Conservation (phyloP, 768 basidiomycete genomes). For the Gelatoporia subvermispora region DNA sequence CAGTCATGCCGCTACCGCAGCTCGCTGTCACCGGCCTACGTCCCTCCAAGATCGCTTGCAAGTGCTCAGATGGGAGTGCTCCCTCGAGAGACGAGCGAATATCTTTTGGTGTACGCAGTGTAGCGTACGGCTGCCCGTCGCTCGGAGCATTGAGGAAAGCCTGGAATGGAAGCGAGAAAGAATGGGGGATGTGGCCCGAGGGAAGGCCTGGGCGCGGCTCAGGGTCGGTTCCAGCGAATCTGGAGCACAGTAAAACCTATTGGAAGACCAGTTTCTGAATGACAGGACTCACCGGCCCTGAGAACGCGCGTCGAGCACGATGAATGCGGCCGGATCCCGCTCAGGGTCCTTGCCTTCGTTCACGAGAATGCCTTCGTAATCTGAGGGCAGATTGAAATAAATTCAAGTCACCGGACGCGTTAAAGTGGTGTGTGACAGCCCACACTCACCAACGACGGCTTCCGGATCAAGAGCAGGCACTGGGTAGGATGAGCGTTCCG, state of each 20-base stretch:
- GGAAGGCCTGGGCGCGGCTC: conserved; percentile 87
- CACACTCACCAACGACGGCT: conserved; percentile 46
- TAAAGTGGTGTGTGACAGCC: not conserved
- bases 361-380: conserved; percentile 73
- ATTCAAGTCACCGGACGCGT: not conserved
- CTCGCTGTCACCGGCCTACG: conserved; percentile 60
- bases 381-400: conserved; percentile 32
- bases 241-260: conserved; percentile 25
- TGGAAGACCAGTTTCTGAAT: not conserved
- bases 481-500: conserved; percentile 38
- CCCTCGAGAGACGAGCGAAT: not conserved
- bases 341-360: conserved; percentile 54
- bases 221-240: conserved; percentile 75
- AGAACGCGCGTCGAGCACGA: conserved; percentile 87
- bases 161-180: conserved; percentile 81
- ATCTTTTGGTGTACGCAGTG: conserved; percentile 27
- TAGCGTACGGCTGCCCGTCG: conserved; percentile 11
- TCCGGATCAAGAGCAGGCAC: conserved; percentile 46
- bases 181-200: conserved; percentile 90
- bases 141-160: conserved; percentile 48
- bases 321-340: conserved; percentile 42
- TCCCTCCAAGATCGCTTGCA: conserved; percentile 59
- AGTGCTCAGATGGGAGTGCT: conserved; percentile 2
- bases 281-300: conserved; percentile 56
- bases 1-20: conserved; percentile 99